Conservation (phyloP, 2,329 filamentous ascomycete genomes). For the Chrysoporthe austroafricana region DNA sequence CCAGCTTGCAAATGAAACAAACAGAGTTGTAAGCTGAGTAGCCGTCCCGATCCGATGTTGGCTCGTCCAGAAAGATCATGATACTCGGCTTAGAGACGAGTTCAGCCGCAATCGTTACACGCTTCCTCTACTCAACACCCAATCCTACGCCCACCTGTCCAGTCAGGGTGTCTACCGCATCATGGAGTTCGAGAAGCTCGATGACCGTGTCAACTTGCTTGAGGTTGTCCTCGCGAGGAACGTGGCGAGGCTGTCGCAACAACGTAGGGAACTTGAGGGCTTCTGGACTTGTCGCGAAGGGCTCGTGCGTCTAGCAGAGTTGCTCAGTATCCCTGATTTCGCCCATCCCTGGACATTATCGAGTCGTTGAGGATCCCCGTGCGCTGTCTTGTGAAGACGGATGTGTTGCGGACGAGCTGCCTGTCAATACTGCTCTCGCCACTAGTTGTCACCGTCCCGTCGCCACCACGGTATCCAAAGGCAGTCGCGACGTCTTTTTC, state of each 20-base stretch:
- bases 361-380: slow-evolving; percentile 68
- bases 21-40: slow-evolving; percentile 65
- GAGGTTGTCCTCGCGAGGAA: slow-evolving; percentile 69
- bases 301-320: slow-evolving; percentile 78
- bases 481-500: slow-evolving; percentile 41
- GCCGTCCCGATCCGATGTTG: slow-evolving; percentile 61
- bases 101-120: slow-evolving; percentile 72
- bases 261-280: slow-evolving; percentile 75
- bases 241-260: slow-evolving; percentile 70
- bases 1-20: slow-evolving; percentile 63
- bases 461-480: slow-evolving; percentile 23
- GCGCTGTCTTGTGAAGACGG: slow-evolving; percentile 68
- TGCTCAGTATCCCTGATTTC: slow-evolving; percentile 78
- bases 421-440: slow-evolving; percentile 27
- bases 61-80: slow-evolving; percentile 67
- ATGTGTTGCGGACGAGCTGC: slow-evolving; percentile 63
- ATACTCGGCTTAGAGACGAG: slow-evolving; percentile 48
- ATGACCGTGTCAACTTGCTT: slow-evolving; percentile 80
- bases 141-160: slow-evolving; percentile 46
- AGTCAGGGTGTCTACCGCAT: slow-evolving; percentile 53
- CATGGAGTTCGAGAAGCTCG: slow-evolving; percentile 58
- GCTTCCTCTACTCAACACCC: slow-evolving; percentile 60
- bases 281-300: slow-evolving; percentile 75
- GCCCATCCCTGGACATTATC: slow-evolving; percentile 85
- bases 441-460: slow-evolving; percentile 5